phyloP scores from a whole-genome alignment of 2,329 filamentous ascomycete genomes.

The Phialophora tarda region DNA sequence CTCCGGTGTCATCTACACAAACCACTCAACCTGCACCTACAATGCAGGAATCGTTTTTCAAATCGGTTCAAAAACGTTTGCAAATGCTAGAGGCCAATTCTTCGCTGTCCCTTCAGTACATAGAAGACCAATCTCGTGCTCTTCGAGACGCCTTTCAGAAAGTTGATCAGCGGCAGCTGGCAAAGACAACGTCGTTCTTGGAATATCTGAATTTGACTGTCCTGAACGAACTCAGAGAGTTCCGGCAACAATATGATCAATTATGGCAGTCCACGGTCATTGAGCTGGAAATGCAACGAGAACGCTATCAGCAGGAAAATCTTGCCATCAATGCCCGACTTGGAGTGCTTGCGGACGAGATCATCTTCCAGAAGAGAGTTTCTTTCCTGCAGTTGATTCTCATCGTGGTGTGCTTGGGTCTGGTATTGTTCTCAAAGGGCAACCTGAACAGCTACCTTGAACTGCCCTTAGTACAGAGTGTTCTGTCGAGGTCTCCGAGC shows the following conservation, averaged over 20 bases:
- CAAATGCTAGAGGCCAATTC: conserved; percentile 91
- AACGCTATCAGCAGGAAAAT: conserved; percentile 82
- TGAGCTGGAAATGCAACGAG: conserved; percentile 84
- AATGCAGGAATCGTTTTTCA: conserved; percentile 97
- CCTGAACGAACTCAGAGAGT: conserved; percentile 75
- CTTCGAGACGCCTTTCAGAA: conserved; percentile 84
- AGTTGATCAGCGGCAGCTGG: conserved; percentile 83
- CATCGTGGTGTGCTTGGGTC: conserved; percentile 80
- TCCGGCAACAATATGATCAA: conserved; percentile 88
- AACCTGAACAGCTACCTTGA: conserved; percentile 52
- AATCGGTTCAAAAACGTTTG: conserved; percentile 89
- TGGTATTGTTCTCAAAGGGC: conserved; percentile 76
- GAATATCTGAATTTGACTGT: conserved; percentile 87
- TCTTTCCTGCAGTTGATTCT: conserved; percentile 89
- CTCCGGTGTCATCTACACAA: conserved; percentile 52
- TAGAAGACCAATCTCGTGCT: conserved; percentile 92
- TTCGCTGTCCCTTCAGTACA: conserved; percentile 90
- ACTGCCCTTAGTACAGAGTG: conserved; percentile 54
- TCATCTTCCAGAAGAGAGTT: conserved; percentile 84
- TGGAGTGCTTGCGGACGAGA: conserved; percentile 89
- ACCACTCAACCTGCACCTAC: conserved; percentile 70
- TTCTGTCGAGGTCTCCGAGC: conserved; percentile 53
- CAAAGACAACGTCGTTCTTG: conserved; percentile 82
- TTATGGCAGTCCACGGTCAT: conserved; percentile 96
- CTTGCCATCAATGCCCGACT: conserved; percentile 79